Conservation (phyloP, 2,329 filamentous ascomycete genomes). For the Aspergillus unguis region DNA sequence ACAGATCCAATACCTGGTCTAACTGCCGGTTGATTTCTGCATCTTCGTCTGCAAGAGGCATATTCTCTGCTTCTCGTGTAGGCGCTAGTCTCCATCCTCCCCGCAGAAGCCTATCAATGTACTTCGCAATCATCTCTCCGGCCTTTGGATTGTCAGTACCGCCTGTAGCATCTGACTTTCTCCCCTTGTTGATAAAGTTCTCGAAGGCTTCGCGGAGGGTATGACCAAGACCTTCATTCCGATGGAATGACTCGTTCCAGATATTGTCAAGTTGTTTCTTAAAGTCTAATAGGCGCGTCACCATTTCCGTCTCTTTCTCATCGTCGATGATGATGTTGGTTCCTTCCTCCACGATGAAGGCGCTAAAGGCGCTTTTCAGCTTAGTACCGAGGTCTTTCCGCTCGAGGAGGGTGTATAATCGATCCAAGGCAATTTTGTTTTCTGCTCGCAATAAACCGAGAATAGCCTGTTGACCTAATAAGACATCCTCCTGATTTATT, state of each 20-base stretch:
- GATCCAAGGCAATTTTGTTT: conserved; percentile 66
- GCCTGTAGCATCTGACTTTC: conserved; percentile 68
- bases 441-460: conserved; percentile 69
- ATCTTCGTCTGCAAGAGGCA: conserved; percentile 77
- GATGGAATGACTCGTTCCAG: conserved; percentile 71
- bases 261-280: conserved; percentile 75
- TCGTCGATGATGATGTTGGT: conserved; percentile 76
- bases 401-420: conserved; percentile 73
- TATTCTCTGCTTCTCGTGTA: conserved; percentile 47
- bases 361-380: conserved; percentile 69
- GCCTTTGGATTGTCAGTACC: conserved; percentile 86
- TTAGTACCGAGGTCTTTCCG: conserved; percentile 67
- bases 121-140: conserved; percentile 97
- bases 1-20: conserved; percentile 88
- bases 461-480: conserved; percentile 66
- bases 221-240: conserved; percentile 73
- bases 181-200: conserved; percentile 84
- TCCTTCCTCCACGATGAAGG: conserved; percentile 74
- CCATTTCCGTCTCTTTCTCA: conserved; percentile 77
- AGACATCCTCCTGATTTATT: conserved; percentile 60
- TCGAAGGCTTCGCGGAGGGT: conserved; percentile 81
- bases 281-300: conserved; percentile 74
- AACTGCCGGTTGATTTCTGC: conserved; percentile 87
- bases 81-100: conserved; percentile 74
- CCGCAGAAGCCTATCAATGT: conserved; percentile 83